Evolutionary conservation across 148 eudicot genomes (phyloP).

Genomic region (Rhododendron vialii): DNA sequence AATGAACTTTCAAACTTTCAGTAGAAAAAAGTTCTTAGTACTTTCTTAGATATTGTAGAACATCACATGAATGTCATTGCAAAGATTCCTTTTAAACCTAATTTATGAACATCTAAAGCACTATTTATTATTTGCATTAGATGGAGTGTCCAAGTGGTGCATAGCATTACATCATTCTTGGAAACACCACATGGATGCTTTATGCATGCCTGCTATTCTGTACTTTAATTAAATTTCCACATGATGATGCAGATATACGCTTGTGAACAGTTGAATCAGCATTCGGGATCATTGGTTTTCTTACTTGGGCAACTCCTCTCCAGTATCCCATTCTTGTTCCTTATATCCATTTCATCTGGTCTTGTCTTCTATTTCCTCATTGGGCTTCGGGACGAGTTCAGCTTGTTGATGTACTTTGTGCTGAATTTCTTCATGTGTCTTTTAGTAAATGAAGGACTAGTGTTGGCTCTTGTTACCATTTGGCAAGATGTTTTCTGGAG

Average conservation of each 20-base stretch:
- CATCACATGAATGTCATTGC: background rate
- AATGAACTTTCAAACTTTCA: background rate
- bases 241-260: conserved; percentile 53
- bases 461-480: conserved; percentile 62
- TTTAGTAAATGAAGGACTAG: conserved; percentile 80
- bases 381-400: conserved; percentile 79
- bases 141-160: background rate
- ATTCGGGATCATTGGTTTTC: conserved; percentile 78
- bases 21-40: background rate
- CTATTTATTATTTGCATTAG: background rate
- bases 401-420: conserved; percentile 89
- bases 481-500: conserved; percentile 80
- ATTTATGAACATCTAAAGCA: background rate
- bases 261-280: conserved; percentile 72
- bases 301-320: conserved; percentile 84
- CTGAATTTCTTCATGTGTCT: conserved; percentile 86
- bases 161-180: background rate
- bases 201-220: background rate
- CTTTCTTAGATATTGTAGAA: background rate
- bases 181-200: background rate
- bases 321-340: conserved; percentile 93
- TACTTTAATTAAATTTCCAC: conserved; percentile 8
- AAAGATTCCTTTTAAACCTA: background rate
- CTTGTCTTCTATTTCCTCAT: conserved; percentile 86
- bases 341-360: conserved; percentile 83